phyloP scores from a whole-genome alignment of 805 yeast species.

The Lachancea sp. region DNA sequence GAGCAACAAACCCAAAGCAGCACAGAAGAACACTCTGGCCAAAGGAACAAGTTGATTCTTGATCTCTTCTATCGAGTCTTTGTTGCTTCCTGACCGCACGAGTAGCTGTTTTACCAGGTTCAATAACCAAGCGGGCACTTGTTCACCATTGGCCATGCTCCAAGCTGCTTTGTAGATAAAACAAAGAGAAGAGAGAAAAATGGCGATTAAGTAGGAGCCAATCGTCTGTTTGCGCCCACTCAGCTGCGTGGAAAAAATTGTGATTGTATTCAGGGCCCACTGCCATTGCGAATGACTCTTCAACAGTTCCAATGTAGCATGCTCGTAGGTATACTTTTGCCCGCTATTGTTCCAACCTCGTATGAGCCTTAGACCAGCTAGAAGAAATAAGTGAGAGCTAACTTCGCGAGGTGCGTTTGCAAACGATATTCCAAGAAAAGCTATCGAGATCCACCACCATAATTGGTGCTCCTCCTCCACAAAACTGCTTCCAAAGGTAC shows the following conservation, averaged over 20 bases:
- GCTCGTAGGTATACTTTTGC: slow-evolving; percentile 59
- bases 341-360: slow-evolving; percentile 89
- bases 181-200: slow-evolving; percentile 41
- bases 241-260: slow-evolving; percentile 32
- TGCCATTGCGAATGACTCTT: slow-evolving; percentile 29
- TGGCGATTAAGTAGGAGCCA: slow-evolving; percentile 41
- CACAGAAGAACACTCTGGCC: slow-evolving; percentile 33
- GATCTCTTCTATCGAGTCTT: slow-evolving; percentile 25
- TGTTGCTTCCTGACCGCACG: slow-evolving; percentile 3
- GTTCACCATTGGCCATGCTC: slow-evolving; percentile 48
- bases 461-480: slow-evolving; percentile 95
- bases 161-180: slow-evolving; percentile 51
- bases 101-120: slow-evolving; percentile 17
- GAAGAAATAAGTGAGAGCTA: slow-evolving; percentile 13
- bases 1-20: slow-evolving; percentile 22
- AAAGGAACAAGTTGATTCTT: slow-evolving; percentile 31
- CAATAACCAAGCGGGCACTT: slow-evolving; percentile 38
- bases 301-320: slow-evolving; percentile 44
- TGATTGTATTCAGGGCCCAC: slow-evolving; percentile 44
- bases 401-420: slow-evolving; percentile 9
- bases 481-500: slow-evolving; percentile 79
- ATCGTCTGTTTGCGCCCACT: slow-evolving; percentile 22
- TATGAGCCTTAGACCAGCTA: slow-evolving; percentile 46
- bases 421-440: slow-evolving; percentile 18
- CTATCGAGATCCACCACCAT: slow-evolving; percentile 78